These are phyloP conservation scores for Aspergillus fischeri DNA, from an alignment of 2,329 filamentous ascomycete species.

Conservation along the genomic window DNA sequence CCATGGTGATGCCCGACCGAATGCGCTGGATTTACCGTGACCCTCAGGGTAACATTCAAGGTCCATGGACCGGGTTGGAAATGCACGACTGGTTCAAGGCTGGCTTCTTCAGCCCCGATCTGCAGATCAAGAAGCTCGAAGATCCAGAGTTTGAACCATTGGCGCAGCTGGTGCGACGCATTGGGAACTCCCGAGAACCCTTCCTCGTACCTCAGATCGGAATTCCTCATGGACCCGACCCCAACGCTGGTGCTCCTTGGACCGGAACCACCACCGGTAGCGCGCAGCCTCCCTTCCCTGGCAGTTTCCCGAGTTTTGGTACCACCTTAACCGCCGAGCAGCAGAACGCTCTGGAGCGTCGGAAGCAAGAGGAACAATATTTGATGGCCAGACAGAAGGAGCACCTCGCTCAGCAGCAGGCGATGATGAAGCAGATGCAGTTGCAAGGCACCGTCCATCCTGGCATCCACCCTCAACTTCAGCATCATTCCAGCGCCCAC, in stretches of 20 bases:
- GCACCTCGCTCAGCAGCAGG: conserved; percentile 81
- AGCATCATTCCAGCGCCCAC: conserved; percentile 92
- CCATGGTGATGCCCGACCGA: conserved; percentile 98
- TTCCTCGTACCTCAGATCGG: conserved; percentile 97
- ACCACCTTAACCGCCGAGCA: conserved; percentile 95
- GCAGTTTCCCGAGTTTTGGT: conserved; percentile 92
- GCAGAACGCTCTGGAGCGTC: conserved; percentile 91
- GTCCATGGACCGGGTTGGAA: conserved; percentile 91
- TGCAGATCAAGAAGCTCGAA: conserved; percentile 92
- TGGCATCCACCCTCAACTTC: conserved; percentile 59
- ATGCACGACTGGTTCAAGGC: conserved; percentile 99
- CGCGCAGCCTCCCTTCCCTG: conserved; percentile 83
- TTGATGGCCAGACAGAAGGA: conserved; percentile 95
- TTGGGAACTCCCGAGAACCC: conserved; percentile 94
- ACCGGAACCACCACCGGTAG: conserved; percentile 50
- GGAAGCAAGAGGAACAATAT: conserved; percentile 98
- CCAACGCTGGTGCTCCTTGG: conserved; percentile 50
- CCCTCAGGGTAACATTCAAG: conserved; percentile 85
- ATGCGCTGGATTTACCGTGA: conserved; percentile 99
- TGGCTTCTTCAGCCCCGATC: conserved; percentile 91
- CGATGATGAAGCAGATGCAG: conserved; percentile 68
- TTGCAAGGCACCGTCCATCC: conserved; percentile 51
- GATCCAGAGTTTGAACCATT: conserved; percentile 92
- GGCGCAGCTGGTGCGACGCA: conserved; percentile 88
- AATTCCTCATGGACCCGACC: conserved; percentile 78